Conservation (phyloP, 805 yeast genomes). For the Debaryomyces prosopidis region DNA sequence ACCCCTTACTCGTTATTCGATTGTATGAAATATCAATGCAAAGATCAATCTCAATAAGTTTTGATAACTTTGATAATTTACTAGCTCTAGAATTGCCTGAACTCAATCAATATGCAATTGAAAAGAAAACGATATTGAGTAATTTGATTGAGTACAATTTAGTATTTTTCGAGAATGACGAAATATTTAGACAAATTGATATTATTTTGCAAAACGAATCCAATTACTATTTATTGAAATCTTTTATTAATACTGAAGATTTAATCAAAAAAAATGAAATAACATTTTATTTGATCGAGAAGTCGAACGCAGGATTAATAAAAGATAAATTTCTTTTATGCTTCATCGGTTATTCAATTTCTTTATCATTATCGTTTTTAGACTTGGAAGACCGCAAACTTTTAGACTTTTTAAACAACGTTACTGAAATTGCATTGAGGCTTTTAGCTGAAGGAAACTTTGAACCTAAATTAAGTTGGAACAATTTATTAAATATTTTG, state of each 20-base stretch:
- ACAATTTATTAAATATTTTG: constrained; percentile 10
- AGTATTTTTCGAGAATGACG: constrained; percentile 7
- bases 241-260: constrained; percentile 11
- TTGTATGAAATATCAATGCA: background rate
- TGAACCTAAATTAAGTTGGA: constrained; percentile 10
- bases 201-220: constrained; percentile 4
- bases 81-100: background rate
- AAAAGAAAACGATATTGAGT: constrained; percentile 6
- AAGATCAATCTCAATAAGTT: background rate
- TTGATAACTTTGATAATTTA: background rate
- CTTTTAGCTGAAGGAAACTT: constrained; percentile 4
- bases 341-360: constrained; percentile 18
- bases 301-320: constrained; percentile 4
- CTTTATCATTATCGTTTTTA: constrained; percentile 14
- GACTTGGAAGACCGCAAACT: constrained; percentile 13
- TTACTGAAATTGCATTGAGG: constrained; percentile 3
- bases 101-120: background rate
- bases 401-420: constrained; percentile 6
- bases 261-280: constrained; percentile 2
- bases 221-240: constrained; percentile 13
- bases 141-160: constrained; percentile 9
- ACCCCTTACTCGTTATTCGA: background rate
- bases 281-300: constrained; percentile 9
- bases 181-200: constrained; percentile 6
- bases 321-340: constrained; percentile 16